Evolutionary conservation across 2,329 filamentous ascomycete genomes (phyloP), one percentile per base, ranked within the genome.

Genomic region (Calonectria honghensis): DNA sequence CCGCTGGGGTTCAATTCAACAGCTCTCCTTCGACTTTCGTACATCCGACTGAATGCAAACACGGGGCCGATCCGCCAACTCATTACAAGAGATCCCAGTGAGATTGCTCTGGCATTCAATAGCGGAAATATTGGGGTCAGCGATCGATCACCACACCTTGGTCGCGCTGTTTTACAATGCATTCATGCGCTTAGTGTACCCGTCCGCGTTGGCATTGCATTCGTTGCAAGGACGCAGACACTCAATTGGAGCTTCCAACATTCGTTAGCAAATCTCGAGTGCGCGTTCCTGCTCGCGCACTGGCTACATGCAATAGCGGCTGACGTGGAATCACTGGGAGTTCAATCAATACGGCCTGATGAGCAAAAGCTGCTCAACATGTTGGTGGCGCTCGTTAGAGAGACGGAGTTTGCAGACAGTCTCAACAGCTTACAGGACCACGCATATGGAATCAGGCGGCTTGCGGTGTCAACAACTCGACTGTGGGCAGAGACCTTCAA

Each of bases 201-300:
- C 0, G 87, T 90, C 4, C 85, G 88, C 51, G 84, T 90, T 11
- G 89, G 89, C 2, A 87, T 90, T 65, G 86, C 88, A 65, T 89
- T 89, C 66, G 89, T 90, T 48, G 88, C 89, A 4, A 85, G 85
- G 59, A 89, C 87, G 2, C 88, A 90, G 78, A 89, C 88, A 1
- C 88, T 89, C 70, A 88, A 89, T 78, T 91, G 89, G 89, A 88
- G 87, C 48, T 88, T 90, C 35, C 88, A 90, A 76, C 89, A 91
- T 76, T 88, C 88, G 1, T 82, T 91, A 7, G 90, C 88, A 81
- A 89, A 87, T 73, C 80, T 90, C 20, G 89, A 90, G 76, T 90
- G 89, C 70, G 89, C 89, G 0, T 78, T 89, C 1, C 74, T 89
- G 6, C 80, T 89, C 1, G 85, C 82, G 59, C 85, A 87, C 72